Base-by-base conservation (phyloP, 1,284 basidiomycete genomes). In the Polyporus tsugae region DNA sequence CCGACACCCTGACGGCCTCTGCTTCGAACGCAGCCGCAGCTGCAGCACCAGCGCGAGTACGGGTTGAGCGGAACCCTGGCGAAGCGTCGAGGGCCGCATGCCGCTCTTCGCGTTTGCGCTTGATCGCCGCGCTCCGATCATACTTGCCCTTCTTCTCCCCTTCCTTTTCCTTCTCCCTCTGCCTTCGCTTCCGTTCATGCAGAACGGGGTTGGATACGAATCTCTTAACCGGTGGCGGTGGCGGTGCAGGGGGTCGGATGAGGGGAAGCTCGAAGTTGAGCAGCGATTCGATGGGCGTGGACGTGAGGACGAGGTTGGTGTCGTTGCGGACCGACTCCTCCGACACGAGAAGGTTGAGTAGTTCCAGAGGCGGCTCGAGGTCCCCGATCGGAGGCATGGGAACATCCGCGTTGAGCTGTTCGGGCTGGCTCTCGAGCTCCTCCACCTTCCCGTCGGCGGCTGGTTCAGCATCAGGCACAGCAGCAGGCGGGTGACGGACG, bases 251-350 rank as follows among this genome's bases (percentile, higher is more conserved):
- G 1, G 89, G 89, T 74, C 91, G 93, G 29, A 85, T 78, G 64
- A 82, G 84, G 6, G 87, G 88, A 25, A 93, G 78, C 70, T 93
- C 91, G 73, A 86, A 92, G 64, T 81, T 82, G 76, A 96, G 90
- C 19, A 96, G 80, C 0, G 89, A 89, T 0, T 83, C 80, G n/a
- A 96, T 80, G 0, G 91, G 88, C 46, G 90, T 86, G 0, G 84
- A 80, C 46, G 85, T 81, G 6, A 93, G 77, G 57, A 90, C 72
- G 69, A 92, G 78, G 38, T 85, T 83, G 11, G 86, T 78, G 29
- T 85, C 83, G 15, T 86, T 82, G 65, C 85, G 80, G 61, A 94
- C 85, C 33, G 78, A 75, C 33, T 87, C 84, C 33, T 78, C 75
- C 10, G 87, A 87, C 17, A 84, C 71, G 13, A 94, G 83, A 13